Evolutionary conservation across 257 asterid genomes (phyloP).

Genomic region (Orobanche coerulescens): DNA sequence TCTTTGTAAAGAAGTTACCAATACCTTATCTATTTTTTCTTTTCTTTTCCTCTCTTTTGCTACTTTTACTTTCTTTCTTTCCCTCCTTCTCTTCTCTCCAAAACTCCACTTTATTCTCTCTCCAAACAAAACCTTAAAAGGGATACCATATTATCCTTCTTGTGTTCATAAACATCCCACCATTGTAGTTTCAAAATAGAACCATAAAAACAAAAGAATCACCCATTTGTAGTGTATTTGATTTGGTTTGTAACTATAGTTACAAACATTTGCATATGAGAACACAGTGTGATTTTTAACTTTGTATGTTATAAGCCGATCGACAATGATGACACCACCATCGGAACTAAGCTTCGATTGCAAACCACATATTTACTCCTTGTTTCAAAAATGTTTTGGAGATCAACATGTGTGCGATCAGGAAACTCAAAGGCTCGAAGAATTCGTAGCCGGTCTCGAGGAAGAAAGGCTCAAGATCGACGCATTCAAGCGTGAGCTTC

Average conservation of each 20-base stretch:
- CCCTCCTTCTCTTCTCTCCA: constrained; percentile 36
- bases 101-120: constrained; percentile 62
- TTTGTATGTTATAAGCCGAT: constrained; percentile 9
- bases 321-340: constrained; percentile 66
- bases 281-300: not conserved
- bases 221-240: not conserved
- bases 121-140: constrained; percentile 2
- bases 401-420: constrained; percentile 30
- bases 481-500: constrained; percentile 97
- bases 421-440: constrained; percentile 63
- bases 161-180: constrained; percentile 44
- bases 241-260: constrained; percentile 3
- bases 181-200: constrained; percentile 27
- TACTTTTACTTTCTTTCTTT: constrained; percentile 20
- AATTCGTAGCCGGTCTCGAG: constrained; percentile 67
- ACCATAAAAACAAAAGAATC: not conserved
- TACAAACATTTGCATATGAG: not conserved
- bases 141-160: not conserved
- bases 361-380: constrained; percentile 65
- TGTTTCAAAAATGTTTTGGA: constrained; percentile 62
- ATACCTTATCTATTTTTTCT: constrained; percentile 43
- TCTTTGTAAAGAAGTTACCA: constrained; percentile 71
- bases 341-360: constrained; percentile 66
- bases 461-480: constrained; percentile 92
- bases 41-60: constrained; percentile 25